Evolutionary conservation across 2,329 filamentous ascomycete species (phyloP), one percentile per base, ranked within the genome.

Genomic region (Colletotrichum sp.): DNA sequence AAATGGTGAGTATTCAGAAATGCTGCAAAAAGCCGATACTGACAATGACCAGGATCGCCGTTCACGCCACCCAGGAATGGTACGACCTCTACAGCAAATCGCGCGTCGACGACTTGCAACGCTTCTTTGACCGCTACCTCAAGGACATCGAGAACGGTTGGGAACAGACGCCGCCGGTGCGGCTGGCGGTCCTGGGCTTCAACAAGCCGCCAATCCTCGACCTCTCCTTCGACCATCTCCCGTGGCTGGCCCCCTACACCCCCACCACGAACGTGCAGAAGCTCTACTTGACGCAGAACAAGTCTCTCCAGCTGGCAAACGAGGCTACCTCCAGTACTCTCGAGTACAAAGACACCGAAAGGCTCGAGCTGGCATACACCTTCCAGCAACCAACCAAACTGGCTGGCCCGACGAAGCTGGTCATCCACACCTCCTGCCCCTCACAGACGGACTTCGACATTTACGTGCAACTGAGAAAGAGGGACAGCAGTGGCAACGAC

Each of bases 41-140:
- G 3, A 39, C 3, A 28, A 13, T 8, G 8, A 15, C 16, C 8
- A 71, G 69, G 69, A 36, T 71, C 30, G 39, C 63, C 4, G 72
- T 82, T 1, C 81, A 83, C 59, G 39, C 74, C 1, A 79, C 79
- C 0, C 80, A 82, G 39, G 81, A 83, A 44, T 82, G 82, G 81
- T 75, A 79, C 30, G 81, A 83, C 59, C n/a, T 83, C 1, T 83
- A 82, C 66, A 72, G 36, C 9, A 36, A 67, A 3, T 70, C 77
- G 7, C 57, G 75, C 1, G 80, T 55, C 0, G 78, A 81, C 21
- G 80, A 83, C 10, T 63, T 82, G 5, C 78, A 78, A 15, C 32
- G 57, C 62, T 80, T 70, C 76, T 80, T 79, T 24, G 77, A 79
- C 44, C 70, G 57, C 5, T 81, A 79, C 52, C 30, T 74, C 8